Evolutionary conservation across 371 early-diverging fungal species (phyloP), one percentile per base, ranked within the genome.

Genomic region (Rhizopus delemar): DNA sequence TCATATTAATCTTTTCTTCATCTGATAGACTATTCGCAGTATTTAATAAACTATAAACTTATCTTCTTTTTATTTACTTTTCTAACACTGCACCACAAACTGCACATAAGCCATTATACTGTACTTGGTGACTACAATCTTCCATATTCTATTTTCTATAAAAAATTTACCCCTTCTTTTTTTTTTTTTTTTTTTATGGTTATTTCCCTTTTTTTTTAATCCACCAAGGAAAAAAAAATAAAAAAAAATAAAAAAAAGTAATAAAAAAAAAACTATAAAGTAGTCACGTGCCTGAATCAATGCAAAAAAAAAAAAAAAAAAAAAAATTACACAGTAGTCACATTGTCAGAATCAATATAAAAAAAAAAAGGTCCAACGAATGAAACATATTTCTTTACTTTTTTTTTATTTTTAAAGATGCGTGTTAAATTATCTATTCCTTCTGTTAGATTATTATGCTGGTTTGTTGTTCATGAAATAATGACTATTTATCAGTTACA

Each of bases 101-200:
- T 16, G 87, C 90, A 65, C 96, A 95, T 46, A 94, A 71, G n/a
- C 93, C 94, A 32, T 85, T 82, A 43, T 86, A 89, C 55, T 88
- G 89, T 1, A 92, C 85, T 51, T 84, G 86, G 63, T 96, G 96
- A 33, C 77, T 75, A 74, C 96, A 95, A 58, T 57, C 55, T 62
- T 60, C 71, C 68, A 68, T 68, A 29, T 13, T 62, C 1, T 35
- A 33, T 0, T n/a, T 13, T 9, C 35, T n/a, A 43, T 29, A 22
- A 8, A 29, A 9, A 29, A 28, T 9, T 48, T 8, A 8, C 29
- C 28, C 8, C 9, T 29, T 7, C 29, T 48, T 48, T 48, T 48
- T 28, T 28, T 53, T 32, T 38, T 52, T 53, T 8, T 32, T 31
- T 32, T 48, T 48, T 48, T 9, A 8, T 39, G 28, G 15, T 51